Base-by-base conservation (phyloP, 345 rosid species). In the Jatropha curcas region DNA sequence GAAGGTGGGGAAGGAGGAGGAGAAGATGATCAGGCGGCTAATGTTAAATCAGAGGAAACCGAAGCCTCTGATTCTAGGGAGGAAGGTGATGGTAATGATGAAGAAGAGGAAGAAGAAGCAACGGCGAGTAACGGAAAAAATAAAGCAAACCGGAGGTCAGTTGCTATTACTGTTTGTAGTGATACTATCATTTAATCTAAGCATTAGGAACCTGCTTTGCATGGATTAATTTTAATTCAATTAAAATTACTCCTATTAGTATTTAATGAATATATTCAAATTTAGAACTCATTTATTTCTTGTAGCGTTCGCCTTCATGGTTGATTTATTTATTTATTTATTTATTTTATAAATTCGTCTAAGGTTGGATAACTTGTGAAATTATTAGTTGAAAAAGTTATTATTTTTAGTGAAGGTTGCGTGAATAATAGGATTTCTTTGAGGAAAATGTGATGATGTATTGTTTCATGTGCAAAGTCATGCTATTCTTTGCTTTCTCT, bases 131-230 rank as follows among this genome's bases (percentile, higher is more conserved):
- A 63, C 25, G 74, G 72, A 37, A 84, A 72, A 65, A 64, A 60
- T 51, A 9, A 71, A 1, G 62, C 70, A 7, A 77, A 84, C 69
- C 65, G 73, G 77, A 19, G 87, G 89, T 82, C 39, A 39, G 84
- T 73, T 67, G 25, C 51, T 71, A 37, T 9, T 51, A 48, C 33
- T 41, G 30, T 45, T 60, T 8, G 31, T 34, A n/a, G 27, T 48
- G 9, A 30, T 63, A 11, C 13, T 25, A 3, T 34, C 19, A 60
- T 70, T 45, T 6, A 34, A 41, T 24, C 10, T 41, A 4, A n/a
- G 27, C 28, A 22, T 55, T 7, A 8, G 9, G 14, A 55, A 25
- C 59, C 27, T 55, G 13, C 3, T 13, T 22, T 7, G 43, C 43
- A 8, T 39, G 43, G 43, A 39, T 39, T 39, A 12, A n/a, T n/a